phyloP scores from a whole-genome alignment of 2,329 filamentous ascomycete genomes.

The Paraconiothyrium sp. region DNA sequence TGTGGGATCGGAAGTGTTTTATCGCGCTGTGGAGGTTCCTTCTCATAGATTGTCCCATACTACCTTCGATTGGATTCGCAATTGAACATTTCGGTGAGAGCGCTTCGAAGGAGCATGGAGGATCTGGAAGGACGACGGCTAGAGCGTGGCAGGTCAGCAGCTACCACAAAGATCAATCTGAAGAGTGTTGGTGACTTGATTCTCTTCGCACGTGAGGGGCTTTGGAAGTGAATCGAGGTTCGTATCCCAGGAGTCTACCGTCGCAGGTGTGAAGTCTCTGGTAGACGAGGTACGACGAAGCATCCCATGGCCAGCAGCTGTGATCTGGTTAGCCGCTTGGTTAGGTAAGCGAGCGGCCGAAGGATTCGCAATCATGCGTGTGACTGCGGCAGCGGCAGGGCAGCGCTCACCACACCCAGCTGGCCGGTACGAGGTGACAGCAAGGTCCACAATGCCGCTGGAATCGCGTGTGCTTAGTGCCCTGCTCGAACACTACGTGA shows the following conservation, averaged over 20 bases:
- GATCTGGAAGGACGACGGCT: background rate
- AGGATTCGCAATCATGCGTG: conserved; percentile 7
- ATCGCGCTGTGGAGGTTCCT: conserved; percentile 29
- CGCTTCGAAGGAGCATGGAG: background rate
- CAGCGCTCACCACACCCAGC: conserved; percentile 11
- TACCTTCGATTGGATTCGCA: conserved; percentile 18
- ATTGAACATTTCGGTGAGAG: background rate
- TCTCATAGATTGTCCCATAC: conserved; percentile 16
- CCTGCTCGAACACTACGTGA: conserved; percentile 9
- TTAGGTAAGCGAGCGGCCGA: conserved; percentile 3
- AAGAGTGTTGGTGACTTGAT: too few relatives aligned
- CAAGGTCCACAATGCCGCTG: background rate
- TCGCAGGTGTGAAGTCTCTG: too few relatives aligned
- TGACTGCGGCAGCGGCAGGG: background rate
- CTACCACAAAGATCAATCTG: too few relatives aligned
- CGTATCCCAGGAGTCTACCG: too few relatives aligned
- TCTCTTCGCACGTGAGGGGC: too few relatives aligned
- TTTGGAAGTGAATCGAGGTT: too few relatives aligned
- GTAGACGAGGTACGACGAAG: background rate
- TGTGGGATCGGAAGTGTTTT: conserved; percentile 26
- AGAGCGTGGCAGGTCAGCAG: background rate
- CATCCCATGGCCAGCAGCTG: background rate
- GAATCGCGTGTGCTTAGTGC: conserved; percentile 9
- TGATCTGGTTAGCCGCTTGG: background rate
- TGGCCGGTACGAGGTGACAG: background rate